Conservation (phyloP, 176 grass and related monocot species). For the Puya raimondii region DNA sequence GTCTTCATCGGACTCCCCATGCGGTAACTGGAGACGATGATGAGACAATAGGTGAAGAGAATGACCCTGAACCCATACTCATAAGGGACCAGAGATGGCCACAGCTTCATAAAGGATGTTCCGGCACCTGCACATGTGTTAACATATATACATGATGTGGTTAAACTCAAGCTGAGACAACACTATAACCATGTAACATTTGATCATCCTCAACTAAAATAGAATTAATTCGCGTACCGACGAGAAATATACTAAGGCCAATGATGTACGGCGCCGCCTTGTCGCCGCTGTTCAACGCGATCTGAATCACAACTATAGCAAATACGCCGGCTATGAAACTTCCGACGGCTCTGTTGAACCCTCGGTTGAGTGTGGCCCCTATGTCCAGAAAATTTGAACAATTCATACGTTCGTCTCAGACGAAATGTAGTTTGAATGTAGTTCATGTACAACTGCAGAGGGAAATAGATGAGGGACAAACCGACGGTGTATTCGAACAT, state of each 20-base stretch:
- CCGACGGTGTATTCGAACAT: slow-evolving; percentile 75
- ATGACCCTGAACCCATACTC: slow-evolving; percentile 47
- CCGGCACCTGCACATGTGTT: slow-evolving; percentile 22
- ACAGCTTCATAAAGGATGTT: slow-evolving; percentile 54
- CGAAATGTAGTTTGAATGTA: background rate
- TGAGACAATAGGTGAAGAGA: slow-evolving; percentile 57
- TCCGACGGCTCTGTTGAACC: slow-evolving; percentile 41
- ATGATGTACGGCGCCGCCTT: slow-evolving; percentile 30
- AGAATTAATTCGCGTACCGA: slow-evolving; percentile 20
- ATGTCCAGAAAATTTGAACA: slow-evolving; percentile 11
- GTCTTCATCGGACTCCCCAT: slow-evolving; percentile 16
- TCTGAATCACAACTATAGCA: slow-evolving; percentile 28
- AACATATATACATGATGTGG: background rate
- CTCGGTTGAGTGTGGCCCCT: slow-evolving; percentile 51
- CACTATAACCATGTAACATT: background rate
- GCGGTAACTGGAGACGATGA: slow-evolving; percentile 37
- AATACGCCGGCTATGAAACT: slow-evolving; percentile 30
- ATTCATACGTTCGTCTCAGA: background rate
- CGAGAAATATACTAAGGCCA: slow-evolving; percentile 52
- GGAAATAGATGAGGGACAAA: slow-evolving; percentile 6
- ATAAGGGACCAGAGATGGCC: slow-evolving; percentile 31
- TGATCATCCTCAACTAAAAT: background rate
- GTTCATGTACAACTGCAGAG: background rate
- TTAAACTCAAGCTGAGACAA: background rate
- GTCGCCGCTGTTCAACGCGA: slow-evolving; percentile 16